Evolutionary conservation across 2,329 filamentous ascomycete genomes (phyloP), one percentile per base, ranked within the genome.

Genomic region (Paecilomyces sp.): DNA sequence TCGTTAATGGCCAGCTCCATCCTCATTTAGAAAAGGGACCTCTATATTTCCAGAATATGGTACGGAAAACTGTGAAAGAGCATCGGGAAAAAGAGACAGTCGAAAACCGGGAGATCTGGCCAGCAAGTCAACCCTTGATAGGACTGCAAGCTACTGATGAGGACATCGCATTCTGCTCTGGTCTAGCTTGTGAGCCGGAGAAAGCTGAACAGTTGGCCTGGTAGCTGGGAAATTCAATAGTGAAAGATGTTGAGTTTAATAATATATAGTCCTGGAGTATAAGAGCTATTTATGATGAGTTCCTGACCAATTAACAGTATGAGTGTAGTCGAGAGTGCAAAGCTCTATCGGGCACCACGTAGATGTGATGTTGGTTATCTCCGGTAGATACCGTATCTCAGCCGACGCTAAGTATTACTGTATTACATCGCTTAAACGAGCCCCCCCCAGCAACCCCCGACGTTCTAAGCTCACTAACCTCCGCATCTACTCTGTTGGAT

Each of bases 1-100:
- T 86, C 61, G 74, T 85, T 68, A 87, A 84, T 66, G 85, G 85
- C 57, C 81, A 86, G 68, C 74, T 88, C 70, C 85, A 88, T 68
- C 85, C 85, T 0, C 75, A 77, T 56, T 79, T 82, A 70, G 85
- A 88, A 70, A 82, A 85, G 68, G 82, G 83, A 0, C 82, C 83
- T 0, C 72, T 85, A 0, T 83, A 79, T 70, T 84, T 85, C 77
- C 83, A 85, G 74, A 77, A 77, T 53, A 70, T 71, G 2, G 77
- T 81, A 34, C 80, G 83, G 2, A 77, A 83, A 50, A 68, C 76
- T 15, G 71, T 85, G 34, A 75, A 74, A 31, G 75, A 76, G 41
- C 82, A 85, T 63, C 72, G 77, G 62, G 71, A 77, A 61, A 71
- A 72, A 25, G 82, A 85, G 68, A 74, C 77, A 65, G 69, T 70